Conservation (phyloP, 805 yeast genomes). For the Pichia manshurica region DNA sequence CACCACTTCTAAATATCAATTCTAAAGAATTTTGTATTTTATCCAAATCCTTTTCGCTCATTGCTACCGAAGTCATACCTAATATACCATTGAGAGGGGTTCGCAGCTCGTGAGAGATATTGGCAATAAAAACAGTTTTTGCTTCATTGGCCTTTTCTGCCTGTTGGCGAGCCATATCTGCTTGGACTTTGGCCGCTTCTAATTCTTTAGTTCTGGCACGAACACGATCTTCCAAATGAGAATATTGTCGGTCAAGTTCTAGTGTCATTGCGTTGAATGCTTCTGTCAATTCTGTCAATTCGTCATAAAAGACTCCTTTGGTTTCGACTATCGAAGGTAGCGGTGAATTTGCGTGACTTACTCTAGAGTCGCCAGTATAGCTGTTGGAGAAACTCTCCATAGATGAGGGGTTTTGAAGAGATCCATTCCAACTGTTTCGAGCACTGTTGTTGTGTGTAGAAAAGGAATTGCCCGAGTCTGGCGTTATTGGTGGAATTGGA, state of each 20-base stretch:
- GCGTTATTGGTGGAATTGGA: not conserved
- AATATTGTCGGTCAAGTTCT: conserved; percentile 77
- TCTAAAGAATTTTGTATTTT: conserved; percentile 71
- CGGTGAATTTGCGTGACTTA: conserved; percentile 1
- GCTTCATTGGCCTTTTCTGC: conserved; percentile 92
- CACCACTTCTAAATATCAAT: conserved; percentile 87
- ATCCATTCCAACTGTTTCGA: conserved; percentile 10
- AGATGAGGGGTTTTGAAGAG: conserved; percentile 12
- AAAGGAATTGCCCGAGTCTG: not conserved
- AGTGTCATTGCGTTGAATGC: conserved; percentile 90
- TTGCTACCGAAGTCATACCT: conserved; percentile 91
- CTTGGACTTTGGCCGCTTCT: conserved; percentile 81
- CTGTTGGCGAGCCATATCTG: conserved; percentile 37
- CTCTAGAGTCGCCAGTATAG: conserved; percentile 1
- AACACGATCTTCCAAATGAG: conserved; percentile 83
- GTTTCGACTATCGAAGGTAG: conserved; percentile 24
- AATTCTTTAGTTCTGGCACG: conserved; percentile 78
- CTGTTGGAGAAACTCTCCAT: conserved; percentile 15
- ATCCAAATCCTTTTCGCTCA: conserved; percentile 71
- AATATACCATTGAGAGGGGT: conserved; percentile 95
- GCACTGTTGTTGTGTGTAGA: not conserved
- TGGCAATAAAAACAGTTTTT: conserved; percentile 87
- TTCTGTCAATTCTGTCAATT: conserved; percentile 77
- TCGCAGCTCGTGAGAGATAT: conserved; percentile 88
- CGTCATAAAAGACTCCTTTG: conserved; percentile 61